phyloP scores from a whole-genome alignment of 2,329 filamentous ascomycete species.

The Acrocalymma vagum region DNA sequence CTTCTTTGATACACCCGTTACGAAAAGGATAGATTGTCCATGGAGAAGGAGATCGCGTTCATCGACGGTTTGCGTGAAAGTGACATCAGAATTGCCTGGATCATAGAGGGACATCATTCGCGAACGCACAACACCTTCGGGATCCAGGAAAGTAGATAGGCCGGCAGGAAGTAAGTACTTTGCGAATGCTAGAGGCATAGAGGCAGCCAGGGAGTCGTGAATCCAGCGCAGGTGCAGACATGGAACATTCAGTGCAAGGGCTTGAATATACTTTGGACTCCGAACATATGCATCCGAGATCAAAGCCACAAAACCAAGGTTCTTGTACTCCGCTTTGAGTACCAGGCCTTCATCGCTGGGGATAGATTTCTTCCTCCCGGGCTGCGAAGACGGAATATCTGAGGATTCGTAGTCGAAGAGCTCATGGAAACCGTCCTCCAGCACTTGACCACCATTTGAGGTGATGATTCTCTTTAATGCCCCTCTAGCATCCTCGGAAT shows the following conservation, averaged over 20 bases:
- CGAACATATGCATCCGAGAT: slow-evolving; percentile 88
- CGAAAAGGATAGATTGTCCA: slow-evolving; percentile 73
- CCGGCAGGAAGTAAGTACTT: slow-evolving; percentile 88
- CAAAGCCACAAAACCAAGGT: slow-evolving; percentile 80
- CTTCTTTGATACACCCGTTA: slow-evolving; percentile 71
- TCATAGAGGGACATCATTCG: slow-evolving; percentile 70
- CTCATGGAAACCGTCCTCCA: slow-evolving; percentile 80
- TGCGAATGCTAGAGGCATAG: slow-evolving; percentile 74
- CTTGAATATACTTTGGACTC: slow-evolving; percentile 93
- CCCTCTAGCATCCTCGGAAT: slow-evolving; percentile 64
- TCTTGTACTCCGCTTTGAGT: slow-evolving; percentile 62
- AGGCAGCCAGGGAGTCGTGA: slow-evolving; percentile 71
- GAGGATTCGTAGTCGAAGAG: slow-evolving; percentile 68
- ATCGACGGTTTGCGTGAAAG: slow-evolving; percentile 36
- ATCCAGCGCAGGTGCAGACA: slow-evolving; percentile 88
- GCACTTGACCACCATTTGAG: slow-evolving; percentile 74
- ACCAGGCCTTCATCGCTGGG: slow-evolving; percentile 52
- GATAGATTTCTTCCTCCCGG: slow-evolving; percentile 18
- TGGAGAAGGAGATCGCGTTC: slow-evolving; percentile 69
- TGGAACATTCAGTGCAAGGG: slow-evolving; percentile 86
- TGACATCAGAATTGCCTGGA: slow-evolving; percentile 59
- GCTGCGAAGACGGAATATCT: slow-evolving; percentile 25
- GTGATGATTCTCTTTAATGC: slow-evolving; percentile 69
- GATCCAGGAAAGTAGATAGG: slow-evolving; percentile 75
- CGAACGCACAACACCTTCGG: slow-evolving; percentile 74